Evolutionary conservation across 495 filamentous ascomycete genomes (phyloP).

Genomic region (Massariosphaeria phaeospora): DNA sequence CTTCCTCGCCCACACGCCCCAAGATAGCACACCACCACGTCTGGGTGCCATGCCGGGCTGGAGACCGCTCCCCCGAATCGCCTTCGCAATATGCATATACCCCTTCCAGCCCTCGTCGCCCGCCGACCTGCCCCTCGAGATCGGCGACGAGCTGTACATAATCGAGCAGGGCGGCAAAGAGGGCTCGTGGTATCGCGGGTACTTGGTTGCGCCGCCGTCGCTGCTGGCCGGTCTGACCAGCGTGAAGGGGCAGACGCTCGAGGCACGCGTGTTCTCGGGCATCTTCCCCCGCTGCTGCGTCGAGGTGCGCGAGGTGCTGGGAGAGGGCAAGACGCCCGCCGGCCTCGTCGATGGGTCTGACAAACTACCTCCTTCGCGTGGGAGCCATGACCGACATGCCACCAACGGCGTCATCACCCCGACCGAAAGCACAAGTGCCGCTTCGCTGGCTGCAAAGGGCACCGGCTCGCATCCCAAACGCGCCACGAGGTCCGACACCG

Average conservation of each 20-base stretch:
- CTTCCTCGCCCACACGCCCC: neutral
- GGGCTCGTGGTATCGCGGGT: conserved; percentile 89
- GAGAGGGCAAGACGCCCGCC: conserved; percentile 35
- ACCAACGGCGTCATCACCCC: conserved; percentile 36
- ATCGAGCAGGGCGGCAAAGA: conserved; percentile 88
- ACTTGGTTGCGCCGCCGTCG: conserved; percentile 89
- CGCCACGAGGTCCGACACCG: conserved; percentile 21
- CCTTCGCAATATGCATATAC: conserved; percentile 91
- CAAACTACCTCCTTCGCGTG: conserved; percentile 16
- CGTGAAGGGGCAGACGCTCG: conserved; percentile 85
- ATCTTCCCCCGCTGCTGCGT: conserved; percentile 94
- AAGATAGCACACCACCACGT: conserved; percentile 20
- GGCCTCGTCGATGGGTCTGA: conserved; percentile 14
- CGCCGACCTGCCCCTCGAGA: conserved; percentile 91
- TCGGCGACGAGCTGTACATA: conserved; percentile 97
- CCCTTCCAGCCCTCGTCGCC: conserved; percentile 82
- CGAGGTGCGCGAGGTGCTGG: conserved; percentile 55
- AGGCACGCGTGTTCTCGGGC: conserved; percentile 91
- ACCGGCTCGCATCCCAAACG: conserved; percentile 8
- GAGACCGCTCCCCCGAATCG: conserved; percentile 93
- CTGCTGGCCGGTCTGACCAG: conserved; percentile 88
- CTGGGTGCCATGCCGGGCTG: conserved; percentile 49
- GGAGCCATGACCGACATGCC: conserved; percentile 23
- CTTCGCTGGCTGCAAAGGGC: conserved; percentile 16
- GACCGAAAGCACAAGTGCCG: conserved; percentile 30